A percentile compares a stretch with the other conserved stretches of the same genome.
phyloP scores from a whole-genome alignment of 73 alveolate genomes.

The Paramecium tetraurelia region DNA sequence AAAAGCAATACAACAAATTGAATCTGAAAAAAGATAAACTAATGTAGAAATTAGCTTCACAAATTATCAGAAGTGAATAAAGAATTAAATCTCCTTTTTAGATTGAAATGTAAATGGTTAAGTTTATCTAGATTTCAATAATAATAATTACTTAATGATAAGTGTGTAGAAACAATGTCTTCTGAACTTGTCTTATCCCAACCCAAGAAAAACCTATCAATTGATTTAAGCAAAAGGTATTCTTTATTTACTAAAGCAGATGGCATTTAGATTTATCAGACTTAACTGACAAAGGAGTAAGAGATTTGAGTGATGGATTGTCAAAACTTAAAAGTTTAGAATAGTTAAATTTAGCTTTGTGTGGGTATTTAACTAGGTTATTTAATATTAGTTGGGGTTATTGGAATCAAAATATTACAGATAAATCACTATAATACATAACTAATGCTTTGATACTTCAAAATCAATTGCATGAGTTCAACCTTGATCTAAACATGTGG shows the following conservation, averaged over 20 bases:
- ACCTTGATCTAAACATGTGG: conserved; percentile 41
- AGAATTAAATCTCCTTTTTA: neutral
- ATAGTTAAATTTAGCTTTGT: neutral
- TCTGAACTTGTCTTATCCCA: neutral
- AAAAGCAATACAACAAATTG: neutral
- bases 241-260: neutral
- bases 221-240: neutral
- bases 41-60: neutral
- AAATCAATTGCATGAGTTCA: neutral
- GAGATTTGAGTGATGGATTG: neutral
- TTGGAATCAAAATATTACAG: conserved; percentile 33
- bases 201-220: conserved; percentile 1
- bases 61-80: neutral
- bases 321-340: neutral
- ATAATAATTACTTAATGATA: neutral
- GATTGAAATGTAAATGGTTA: neutral
- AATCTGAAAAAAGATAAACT: neutral
- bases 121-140: neutral
- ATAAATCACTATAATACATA: neutral
- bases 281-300: neutral
- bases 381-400: conserved; percentile 24
- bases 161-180: neutral
- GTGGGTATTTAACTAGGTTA: neutral
- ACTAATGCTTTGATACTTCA: neutral
- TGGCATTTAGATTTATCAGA: conserved; percentile 35